Evolutionary conservation across 805 yeast species (phyloP).

Genomic region (Kurtzmaniella fragi): DNA sequence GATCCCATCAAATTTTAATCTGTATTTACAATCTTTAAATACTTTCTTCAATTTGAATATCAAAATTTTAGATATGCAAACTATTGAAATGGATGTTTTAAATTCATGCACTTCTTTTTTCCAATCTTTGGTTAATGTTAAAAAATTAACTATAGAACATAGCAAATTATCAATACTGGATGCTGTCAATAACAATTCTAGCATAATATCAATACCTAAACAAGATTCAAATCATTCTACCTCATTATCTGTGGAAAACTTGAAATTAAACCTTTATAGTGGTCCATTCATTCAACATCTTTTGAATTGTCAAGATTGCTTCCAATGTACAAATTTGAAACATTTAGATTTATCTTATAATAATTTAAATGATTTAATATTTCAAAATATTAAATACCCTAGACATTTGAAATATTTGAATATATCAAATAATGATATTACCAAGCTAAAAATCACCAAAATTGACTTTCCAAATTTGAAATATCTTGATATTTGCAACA

Average conservation of each 20-base stretch:
- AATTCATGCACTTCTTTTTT: background rate
- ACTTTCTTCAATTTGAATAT: too few species aligned
- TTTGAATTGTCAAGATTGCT: conserved; percentile 6
- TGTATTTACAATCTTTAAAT: too few species aligned
- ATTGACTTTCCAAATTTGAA: conserved; percentile 9
- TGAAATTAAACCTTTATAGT: conserved; percentile 17
- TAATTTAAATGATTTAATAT: conserved; percentile 13
- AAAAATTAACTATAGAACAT: too few species aligned
- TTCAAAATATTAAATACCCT: conserved; percentile 17
- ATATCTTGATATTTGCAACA: conserved; percentile 18
- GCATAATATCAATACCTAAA: too few species aligned
- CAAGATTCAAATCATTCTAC: too few species aligned
- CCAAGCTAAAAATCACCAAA: conserved; percentile 11
- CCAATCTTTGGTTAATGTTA: too few species aligned
- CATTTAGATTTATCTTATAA: conserved; percentile 25
- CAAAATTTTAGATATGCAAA: background rate
- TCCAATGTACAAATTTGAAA: conserved; percentile 9
- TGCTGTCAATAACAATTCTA: too few species aligned
- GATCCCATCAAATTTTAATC: background rate
- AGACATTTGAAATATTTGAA: conserved; percentile 13
- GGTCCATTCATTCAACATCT: conserved; percentile 8
- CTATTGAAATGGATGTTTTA: background rate
- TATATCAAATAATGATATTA: conserved; percentile 24
- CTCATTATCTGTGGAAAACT: conserved; percentile 6
- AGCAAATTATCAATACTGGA: too few species aligned